Percentiles rank a stretch among this genome's conserved stretches.
phyloP scores from a whole-genome alignment of 169 alveolate species.

The Theileria equi region DNA sequence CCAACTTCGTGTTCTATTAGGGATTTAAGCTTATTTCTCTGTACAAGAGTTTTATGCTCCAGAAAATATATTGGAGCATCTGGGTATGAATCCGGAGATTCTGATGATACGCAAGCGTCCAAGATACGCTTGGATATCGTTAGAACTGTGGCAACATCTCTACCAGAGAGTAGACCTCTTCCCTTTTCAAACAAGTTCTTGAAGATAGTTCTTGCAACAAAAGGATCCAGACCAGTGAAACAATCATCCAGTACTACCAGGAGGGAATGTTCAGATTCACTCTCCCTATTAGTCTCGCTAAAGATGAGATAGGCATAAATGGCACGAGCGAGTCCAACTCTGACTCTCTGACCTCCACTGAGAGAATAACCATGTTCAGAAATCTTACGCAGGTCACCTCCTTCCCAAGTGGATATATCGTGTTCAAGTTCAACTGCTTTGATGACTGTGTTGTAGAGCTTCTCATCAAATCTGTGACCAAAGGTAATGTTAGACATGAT shows the following conservation, averaged over 20 bases:
- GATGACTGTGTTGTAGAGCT: slow-evolving; percentile 22
- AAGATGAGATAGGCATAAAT: slow-evolving; percentile 71
- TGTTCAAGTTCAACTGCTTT: slow-evolving; percentile 30
- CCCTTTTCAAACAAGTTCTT: slow-evolving; percentile 61
- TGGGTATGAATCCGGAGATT: background rate
- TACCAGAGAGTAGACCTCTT: slow-evolving; percentile 27
- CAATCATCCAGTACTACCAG: slow-evolving; percentile 67
- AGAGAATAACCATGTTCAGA: slow-evolving; percentile 58
- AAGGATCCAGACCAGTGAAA: slow-evolving; percentile 67
- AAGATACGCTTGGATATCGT: slow-evolving; percentile 15
- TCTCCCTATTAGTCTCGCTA: slow-evolving; percentile 43
- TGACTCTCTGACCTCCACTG: slow-evolving; percentile 90
- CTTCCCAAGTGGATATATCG: slow-evolving; percentile 45
- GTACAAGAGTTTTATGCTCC: background rate
- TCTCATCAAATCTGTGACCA: slow-evolving; percentile 41
- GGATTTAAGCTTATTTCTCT: background rate
- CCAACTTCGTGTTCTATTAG: too few species aligned
- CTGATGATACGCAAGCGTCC: slow-evolving; percentile 1
- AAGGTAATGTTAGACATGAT: slow-evolving; percentile 43
- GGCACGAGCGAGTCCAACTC: slow-evolving; percentile 90
- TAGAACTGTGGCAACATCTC: slow-evolving; percentile 40
- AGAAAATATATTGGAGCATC: background rate
- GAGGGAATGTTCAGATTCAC: slow-evolving; percentile 19
- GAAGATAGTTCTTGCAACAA: slow-evolving; percentile 55
- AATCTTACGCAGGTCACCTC: slow-evolving; percentile 43